Conservation (phyloP, 768 basidiomycete genomes). For the Lenzites betulinus region DNA sequence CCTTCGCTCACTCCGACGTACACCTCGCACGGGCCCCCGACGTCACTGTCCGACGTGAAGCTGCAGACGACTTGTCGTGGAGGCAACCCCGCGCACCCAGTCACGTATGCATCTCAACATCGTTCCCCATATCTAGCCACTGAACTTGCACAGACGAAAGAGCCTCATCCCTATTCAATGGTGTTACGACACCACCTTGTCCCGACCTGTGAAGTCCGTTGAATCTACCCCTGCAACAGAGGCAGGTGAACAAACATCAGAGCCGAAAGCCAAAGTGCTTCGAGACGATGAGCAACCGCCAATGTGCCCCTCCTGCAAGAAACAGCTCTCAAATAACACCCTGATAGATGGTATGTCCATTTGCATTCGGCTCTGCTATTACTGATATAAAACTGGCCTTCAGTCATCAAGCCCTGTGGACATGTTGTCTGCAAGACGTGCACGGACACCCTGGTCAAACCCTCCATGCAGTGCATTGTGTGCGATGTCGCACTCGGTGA, state of each 20-base stretch:
- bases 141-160: constrained; percentile 63
- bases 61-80: constrained; percentile 88
- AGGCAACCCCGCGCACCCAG: constrained; percentile 71
- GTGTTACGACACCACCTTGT: constrained; percentile 48
- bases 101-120: constrained; percentile 56
- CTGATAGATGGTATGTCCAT: constrained; percentile 64
- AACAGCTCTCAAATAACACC: constrained; percentile 75
- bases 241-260: constrained; percentile 28
- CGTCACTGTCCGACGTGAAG: constrained; percentile 77
- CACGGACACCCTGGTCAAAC: constrained; percentile 81
- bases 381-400: neutral
- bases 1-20: constrained; percentile 89
- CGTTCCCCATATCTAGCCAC: neutral
- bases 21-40: constrained; percentile 59
- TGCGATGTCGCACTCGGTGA: constrained; percentile 72
- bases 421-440: constrained; percentile 94
- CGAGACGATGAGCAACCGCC: constrained; percentile 59
- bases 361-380: constrained; percentile 1
- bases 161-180: constrained; percentile 82
- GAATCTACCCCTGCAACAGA: constrained; percentile 42
- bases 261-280: constrained; percentile 35
- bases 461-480: constrained; percentile 80
- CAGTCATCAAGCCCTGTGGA: constrained; percentile 84
- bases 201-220: constrained; percentile 27
- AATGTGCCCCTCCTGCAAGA: constrained; percentile 90